Conservation (phyloP, 805 yeast species). For the Hanseniaspora thailandica region DNA sequence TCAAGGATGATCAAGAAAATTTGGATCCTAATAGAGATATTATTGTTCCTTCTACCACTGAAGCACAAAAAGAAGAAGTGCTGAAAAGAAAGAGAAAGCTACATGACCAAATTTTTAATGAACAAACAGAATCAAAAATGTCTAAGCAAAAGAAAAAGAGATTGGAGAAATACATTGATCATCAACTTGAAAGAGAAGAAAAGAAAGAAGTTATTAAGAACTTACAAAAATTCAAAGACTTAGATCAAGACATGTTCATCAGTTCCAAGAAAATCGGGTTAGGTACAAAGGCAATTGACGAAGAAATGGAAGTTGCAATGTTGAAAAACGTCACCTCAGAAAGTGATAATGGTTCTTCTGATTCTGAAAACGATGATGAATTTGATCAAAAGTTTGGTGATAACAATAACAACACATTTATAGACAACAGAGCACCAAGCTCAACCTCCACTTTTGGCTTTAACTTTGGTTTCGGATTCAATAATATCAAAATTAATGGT, state of each 20-base stretch:
- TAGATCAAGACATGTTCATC: conserved; percentile 59
- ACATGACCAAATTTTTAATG: conserved; percentile 41
- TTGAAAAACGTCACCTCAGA: conserved; percentile 37
- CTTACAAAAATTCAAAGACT: conserved; percentile 41
- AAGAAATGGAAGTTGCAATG: conserved; percentile 63
- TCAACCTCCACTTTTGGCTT: conserved; percentile 37
- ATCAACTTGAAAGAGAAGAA: conserved; percentile 80
- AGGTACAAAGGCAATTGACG: conserved; percentile 55
- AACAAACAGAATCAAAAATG: conserved; percentile 51
- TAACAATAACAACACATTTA: conserved; percentile 30
- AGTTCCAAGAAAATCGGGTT: conserved; percentile 72
- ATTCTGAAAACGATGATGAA: conserved; percentile 21
- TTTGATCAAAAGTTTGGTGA: conserved; percentile 24
- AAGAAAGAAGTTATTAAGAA: conserved; percentile 65
- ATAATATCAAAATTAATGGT: conserved; percentile 36
- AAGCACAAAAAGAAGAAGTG: conserved; percentile 45
- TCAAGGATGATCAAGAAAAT: conserved; percentile 18
- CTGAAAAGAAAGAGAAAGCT: conserved; percentile 53
- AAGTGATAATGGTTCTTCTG: conserved; percentile 29
- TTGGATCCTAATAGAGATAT: conserved; percentile 50
- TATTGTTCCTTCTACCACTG: conserved; percentile 40
- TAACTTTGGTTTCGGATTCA: conserved; percentile 63
- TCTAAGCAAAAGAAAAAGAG: conserved; percentile 59
- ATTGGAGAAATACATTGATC: conserved; percentile 83
- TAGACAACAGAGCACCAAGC: conserved; percentile 58